Evolutionary conservation across 2,329 filamentous ascomycete genomes (phyloP).

Genomic region (Rhynchosporium secalis): DNA sequence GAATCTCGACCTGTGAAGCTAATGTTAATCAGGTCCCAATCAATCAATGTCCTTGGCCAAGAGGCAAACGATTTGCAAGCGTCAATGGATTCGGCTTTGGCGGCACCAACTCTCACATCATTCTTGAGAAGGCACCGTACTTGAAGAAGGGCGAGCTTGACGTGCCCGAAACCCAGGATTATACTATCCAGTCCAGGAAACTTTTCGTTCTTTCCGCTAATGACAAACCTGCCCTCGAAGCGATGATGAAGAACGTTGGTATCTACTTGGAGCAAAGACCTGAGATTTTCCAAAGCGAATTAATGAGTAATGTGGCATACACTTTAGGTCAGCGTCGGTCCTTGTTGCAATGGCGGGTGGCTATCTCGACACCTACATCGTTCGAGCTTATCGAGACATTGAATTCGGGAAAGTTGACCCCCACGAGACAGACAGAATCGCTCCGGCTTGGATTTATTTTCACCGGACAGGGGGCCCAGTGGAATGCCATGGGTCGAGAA

Average conservation of each 20-base stretch:
- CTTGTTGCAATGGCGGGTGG: slow-evolving; percentile 34
- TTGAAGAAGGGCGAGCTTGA: slow-evolving; percentile 32
- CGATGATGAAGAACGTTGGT: slow-evolving; percentile 35
- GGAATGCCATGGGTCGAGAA: slow-evolving; percentile 34
- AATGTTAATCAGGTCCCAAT: slow-evolving; percentile 34
- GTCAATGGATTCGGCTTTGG: slow-evolving; percentile 43
- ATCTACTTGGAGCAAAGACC: slow-evolving; percentile 37
- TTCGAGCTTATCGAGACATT: slow-evolving; percentile 35
- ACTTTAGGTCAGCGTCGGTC: slow-evolving; percentile 36
- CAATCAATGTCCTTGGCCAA: slow-evolving; percentile 35
- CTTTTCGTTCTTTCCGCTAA: slow-evolving; percentile 35
- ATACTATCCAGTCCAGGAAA: slow-evolving; percentile 37
- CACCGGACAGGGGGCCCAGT: slow-evolving; percentile 37
- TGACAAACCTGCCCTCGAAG: slow-evolving; percentile 33
- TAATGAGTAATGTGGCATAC: slow-evolving; percentile 38
- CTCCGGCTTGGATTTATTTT: slow-evolving; percentile 33
- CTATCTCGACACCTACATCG: slow-evolving; percentile 31
- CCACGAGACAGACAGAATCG: slow-evolving; percentile 29
- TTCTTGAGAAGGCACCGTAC: slow-evolving; percentile 40
- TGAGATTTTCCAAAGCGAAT: slow-evolving; percentile 36
- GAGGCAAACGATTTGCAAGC: slow-evolving; percentile 50
- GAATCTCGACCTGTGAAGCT: background rate
- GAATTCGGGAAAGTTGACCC: slow-evolving; percentile 39
- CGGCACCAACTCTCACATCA: slow-evolving; percentile 42
- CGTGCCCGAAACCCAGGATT: slow-evolving; percentile 23